Evolutionary conservation across 2,329 filamentous ascomycete genomes (phyloP), one percentile per base, ranked within the genome.

Genomic region (Epichloe bromicola): DNA sequence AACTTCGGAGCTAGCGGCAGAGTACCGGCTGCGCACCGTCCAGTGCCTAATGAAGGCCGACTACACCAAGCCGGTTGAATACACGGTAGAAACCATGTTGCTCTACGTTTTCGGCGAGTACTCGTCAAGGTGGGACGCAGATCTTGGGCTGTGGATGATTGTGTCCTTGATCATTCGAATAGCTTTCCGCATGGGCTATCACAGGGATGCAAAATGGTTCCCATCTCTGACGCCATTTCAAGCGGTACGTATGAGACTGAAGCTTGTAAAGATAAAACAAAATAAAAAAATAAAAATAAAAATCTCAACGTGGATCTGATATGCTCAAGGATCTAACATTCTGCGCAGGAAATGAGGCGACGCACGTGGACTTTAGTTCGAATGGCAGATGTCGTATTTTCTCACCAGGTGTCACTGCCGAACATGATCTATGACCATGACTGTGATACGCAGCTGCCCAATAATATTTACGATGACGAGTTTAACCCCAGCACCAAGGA

Each of bases 381-480:
- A 50, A 84, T 86, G 68, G 75, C 79, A 30, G 87, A 93, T 62
- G 74, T 87, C 11, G 73, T 89, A 51, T 88, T 90, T 60, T 91
- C 87, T 1, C 85, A 87, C 54, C 85, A 88, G 60, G 73, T 81
- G 2, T 79, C 76, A n/a, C 62, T 82, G 19, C 78, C 78, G 4
- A 76, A 69, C 54, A 88, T 90, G 75, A 82, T 90, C 26, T 79
- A 85, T 55, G 76, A 84, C 12, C 75, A 84, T 46, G 83, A 89
- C 61, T 88, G 82, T 51, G 88, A 93, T 60, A 84, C 86, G 0
- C 76, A 84, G 58, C 68, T 87, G 5, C 87, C 87, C 1, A 79
- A 82, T 51, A 93, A 91, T 60, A 76, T 91, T 15, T 87, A 86
- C 61, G 87, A 93, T 58, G 85, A 90, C 55, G 87, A 91, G 57